These are phyloP conservation scores for sunflower (Helianthus annuus) DNA, from an alignment of 129 eudicot genomes.

Conservation along the genomic window HanXRQr2.0-SUNRISE NC_035445.2:133747721-133748220, in stretches of 20 bases:
- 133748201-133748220: no score
- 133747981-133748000: not conserved
- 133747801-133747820: slow-evolving; percentile 6
- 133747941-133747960: not conserved
- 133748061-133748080: slow-evolving; percentile 13
- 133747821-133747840: slow-evolving; percentile 14
- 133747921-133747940: not conserved
- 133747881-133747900: not conserved
- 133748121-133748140: slow-evolving; percentile 75
- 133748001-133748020: not conserved
- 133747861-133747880: not conserved
- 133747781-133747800: slow-evolving; percentile 3
- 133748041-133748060: not conserved
- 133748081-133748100: slow-evolving; percentile 58
- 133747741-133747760: slow-evolving; percentile 4
- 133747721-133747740: slow-evolving; percentile 8
- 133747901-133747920: not conserved
- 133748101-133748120: slow-evolving; percentile 57
- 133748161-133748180: slow-evolving; percentile 25
- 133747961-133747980: not conserved
- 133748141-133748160: slow-evolving; percentile 66
- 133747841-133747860: slow-evolving; percentile 21
- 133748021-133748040: not conserved
- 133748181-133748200: not conserved
- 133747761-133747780: not conserved